Base-by-base conservation (phyloP, 768 basidiomycete genomes). In the Tulasnella sp. region DNA sequence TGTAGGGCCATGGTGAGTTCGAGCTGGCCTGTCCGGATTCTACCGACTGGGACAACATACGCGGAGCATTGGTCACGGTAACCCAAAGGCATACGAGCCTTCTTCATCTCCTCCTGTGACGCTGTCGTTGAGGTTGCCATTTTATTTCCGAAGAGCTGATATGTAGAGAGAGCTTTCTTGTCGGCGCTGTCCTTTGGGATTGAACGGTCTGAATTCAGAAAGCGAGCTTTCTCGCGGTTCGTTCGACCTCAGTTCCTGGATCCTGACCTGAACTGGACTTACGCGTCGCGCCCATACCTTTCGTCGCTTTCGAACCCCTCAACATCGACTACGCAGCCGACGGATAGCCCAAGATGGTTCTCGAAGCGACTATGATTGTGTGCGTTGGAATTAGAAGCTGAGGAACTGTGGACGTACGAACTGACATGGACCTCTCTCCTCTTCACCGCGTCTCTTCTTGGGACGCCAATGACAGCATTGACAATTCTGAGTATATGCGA, bases 401-500 rank as follows among this genome's bases (percentile, higher is more conserved):
- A 25, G 25, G 15, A 64, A 34, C 69, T 2, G 69, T 39, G 37
- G 37, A n/a, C 36, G 8, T 38, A 31, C 38, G 37, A 25, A 70
- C 37, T 70, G 36, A 70, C 40, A 70, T 25, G n/a, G 69, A 70
- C 31, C 11, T 64, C 58, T 5, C 58, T 5, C 58, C 58, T n/a
- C 31, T 64, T 22, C 14, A 64, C 25, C 34, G 22, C 25, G 68
- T 69, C 22, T 36, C 36, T 9, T 34, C 69, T 36, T 39, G n/a
- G 25, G 69, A 17, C 42, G 52, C 74, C n/a, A n/a, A n/a, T 34
- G 36, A 3, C 54, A 73, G 72, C 37, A 90, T 99, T 78, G 97
- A 99, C 89, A 98, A 98, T 83, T 97, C 95, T 1, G 94, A 96
- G 84, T 96, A 91, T 84, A 97, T 97, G 91, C 90, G 96, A 76